phyloP scores from a whole-genome alignment of 2,329 filamentous ascomycete genomes.

The Dendrostoma leiphaemia region DNA sequence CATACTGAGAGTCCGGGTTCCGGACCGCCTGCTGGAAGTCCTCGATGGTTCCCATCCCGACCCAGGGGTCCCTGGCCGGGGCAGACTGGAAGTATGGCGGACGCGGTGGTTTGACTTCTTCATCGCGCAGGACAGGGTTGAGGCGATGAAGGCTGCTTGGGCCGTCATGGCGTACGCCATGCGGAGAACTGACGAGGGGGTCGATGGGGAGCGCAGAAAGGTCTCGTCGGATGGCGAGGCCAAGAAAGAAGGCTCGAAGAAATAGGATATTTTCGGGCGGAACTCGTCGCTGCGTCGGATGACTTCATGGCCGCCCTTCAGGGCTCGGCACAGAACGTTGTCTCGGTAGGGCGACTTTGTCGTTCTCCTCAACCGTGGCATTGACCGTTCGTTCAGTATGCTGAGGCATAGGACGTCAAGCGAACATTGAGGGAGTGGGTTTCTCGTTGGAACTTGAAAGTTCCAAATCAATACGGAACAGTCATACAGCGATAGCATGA shows the following conservation, averaged over 20 bases:
- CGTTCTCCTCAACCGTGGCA: too few relatives aligned
- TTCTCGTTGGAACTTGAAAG: too few relatives aligned
- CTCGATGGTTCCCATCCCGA: slow-evolving; percentile 43
- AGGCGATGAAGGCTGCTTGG: slow-evolving; percentile 58
- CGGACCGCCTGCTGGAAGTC: slow-evolving; percentile 49
- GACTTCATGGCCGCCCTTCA: slow-evolving; percentile 5
- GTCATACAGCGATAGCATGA: too few relatives aligned
- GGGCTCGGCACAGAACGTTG: not conserved
- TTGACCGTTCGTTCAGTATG: too few relatives aligned
- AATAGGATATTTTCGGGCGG: not conserved
- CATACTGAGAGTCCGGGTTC: slow-evolving; percentile 58
- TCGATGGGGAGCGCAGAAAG: slow-evolving; percentile 26
- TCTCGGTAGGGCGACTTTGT: too few relatives aligned
- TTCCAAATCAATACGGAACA: too few relatives aligned
- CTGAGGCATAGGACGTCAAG: too few relatives aligned
- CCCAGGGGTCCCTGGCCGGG: slow-evolving; percentile 42
- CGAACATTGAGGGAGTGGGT: too few relatives aligned
- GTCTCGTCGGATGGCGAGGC: slow-evolving; percentile 24
- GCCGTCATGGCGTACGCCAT: slow-evolving; percentile 60
- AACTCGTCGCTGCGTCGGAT: not conserved
- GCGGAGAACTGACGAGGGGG: slow-evolving; percentile 36
- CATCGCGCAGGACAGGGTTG: slow-evolving; percentile 48
- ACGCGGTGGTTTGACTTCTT: slow-evolving; percentile 64
- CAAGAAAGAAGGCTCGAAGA: slow-evolving; percentile 22
- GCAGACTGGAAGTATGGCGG: slow-evolving; percentile 52